Conservation (phyloP, 768 basidiomycete genomes). For the Cyclocybe cylindracea region DNA sequence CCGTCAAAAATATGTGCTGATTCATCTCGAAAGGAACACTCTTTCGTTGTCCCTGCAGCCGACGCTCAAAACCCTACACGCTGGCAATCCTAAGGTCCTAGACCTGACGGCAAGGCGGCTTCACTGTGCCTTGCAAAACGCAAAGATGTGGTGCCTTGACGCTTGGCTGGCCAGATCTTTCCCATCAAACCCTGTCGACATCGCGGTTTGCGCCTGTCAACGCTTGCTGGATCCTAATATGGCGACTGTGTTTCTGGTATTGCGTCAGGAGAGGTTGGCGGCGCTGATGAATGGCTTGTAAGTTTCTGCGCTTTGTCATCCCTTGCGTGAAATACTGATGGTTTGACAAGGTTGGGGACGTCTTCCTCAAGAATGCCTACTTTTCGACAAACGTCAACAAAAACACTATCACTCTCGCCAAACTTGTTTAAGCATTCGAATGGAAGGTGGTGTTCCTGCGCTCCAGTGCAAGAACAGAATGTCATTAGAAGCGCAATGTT, state of each 20-base stretch:
- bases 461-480: too few species aligned
- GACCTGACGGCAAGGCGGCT: slow-evolving; percentile 44
- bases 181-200: slow-evolving; percentile 66
- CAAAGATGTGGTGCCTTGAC: slow-evolving; percentile 44
- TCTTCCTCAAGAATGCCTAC: slow-evolving; percentile 78
- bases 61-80: slow-evolving; percentile 42
- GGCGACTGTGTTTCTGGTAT: slow-evolving; percentile 77
- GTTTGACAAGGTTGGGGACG: slow-evolving; percentile 53
- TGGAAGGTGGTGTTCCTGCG: too few species aligned
- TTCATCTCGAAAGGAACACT: too few species aligned
- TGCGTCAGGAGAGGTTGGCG: slow-evolving; percentile 59
- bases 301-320: slow-evolving; percentile 12
- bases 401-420: slow-evolving; percentile 61
- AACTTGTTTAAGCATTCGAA: slow-evolving; percentile 8
- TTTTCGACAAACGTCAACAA: slow-evolving; percentile 62
- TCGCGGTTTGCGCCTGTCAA: slow-evolving; percentile 56
- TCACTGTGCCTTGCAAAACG: slow-evolving; percentile 53
- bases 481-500: too few species aligned
- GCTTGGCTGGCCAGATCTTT: slow-evolving; percentile 47
- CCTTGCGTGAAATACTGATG: slow-evolving; percentile 6
- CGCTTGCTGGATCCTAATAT: slow-evolving; percentile 44
- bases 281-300: slow-evolving; percentile 69
- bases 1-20: not conserved
- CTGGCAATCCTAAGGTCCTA: slow-evolving; percentile 44
- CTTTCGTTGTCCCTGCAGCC: slow-evolving; percentile 31